These are phyloP conservation scores for Sequoia sempervirens DNA, from an alignment of 75 land plant genomes.

Conservation along the genomic window DNA sequence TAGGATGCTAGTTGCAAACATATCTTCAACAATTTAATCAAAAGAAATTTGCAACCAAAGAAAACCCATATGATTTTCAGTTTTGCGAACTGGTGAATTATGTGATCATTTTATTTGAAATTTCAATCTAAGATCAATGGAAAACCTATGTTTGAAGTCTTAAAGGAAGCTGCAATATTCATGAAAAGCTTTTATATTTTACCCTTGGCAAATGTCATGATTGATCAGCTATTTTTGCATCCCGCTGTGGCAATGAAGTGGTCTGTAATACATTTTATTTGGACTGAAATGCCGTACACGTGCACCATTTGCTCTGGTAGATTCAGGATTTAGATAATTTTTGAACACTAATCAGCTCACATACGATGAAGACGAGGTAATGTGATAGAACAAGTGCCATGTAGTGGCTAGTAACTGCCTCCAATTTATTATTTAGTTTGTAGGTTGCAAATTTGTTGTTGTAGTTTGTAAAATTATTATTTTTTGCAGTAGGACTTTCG, in stretches of 20 bases:
- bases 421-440: too few relatives aligned
- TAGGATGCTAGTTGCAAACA: not conserved
- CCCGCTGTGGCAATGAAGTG: not conserved
- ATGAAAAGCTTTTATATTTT: too few relatives aligned
- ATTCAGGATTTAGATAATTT: too few relatives aligned
- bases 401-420: too few relatives aligned
- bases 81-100: not conserved
- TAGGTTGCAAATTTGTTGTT: too few relatives aligned
- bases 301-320: not conserved
- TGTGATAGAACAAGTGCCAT: too few relatives aligned
- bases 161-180: not conserved
- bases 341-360: too few relatives aligned
- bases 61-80: not conserved
- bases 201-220: too few relatives aligned
- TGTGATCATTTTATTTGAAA: not conserved
- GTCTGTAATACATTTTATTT: not conserved
- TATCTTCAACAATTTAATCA: not conserved
- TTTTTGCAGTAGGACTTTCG: too few relatives aligned
- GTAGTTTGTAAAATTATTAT: too few relatives aligned
- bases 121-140: not conserved
- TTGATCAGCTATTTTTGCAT: too few relatives aligned
- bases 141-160: not conserved
- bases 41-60: not conserved
- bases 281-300: not conserved
- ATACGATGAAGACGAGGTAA: too few relatives aligned